Evolutionary conservation across 106 monocot genomes (phyloP).

Genomic region (Agapanthus africanus): DNA sequence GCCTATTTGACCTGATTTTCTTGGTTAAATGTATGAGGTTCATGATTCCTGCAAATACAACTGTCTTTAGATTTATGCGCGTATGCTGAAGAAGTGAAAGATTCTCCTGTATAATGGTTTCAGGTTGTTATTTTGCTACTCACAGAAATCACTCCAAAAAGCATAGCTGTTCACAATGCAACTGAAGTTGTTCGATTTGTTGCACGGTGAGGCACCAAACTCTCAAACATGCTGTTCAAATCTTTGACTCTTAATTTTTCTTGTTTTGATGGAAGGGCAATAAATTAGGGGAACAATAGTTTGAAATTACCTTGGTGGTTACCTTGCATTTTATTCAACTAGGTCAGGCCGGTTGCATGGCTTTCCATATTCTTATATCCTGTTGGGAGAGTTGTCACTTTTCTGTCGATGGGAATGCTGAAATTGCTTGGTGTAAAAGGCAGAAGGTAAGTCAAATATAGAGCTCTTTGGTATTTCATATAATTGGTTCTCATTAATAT

Average conservation of each 20-base stretch:
- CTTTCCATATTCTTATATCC: slow-evolving; percentile 89
- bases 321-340: slow-evolving; percentile 19
- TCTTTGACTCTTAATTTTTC: neutral
- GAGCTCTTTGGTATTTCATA: neutral
- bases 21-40: neutral
- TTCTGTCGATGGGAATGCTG: slow-evolving; percentile 88
- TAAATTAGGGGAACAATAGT: neutral
- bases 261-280: neutral
- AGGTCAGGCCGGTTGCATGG: slow-evolving; percentile 94
- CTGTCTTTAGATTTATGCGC: neutral
- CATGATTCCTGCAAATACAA: neutral
- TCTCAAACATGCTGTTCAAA: neutral
- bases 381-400: slow-evolving; percentile 75
- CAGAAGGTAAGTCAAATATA: slow-evolving; percentile 46
- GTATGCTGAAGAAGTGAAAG: slow-evolving; percentile 1
- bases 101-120: slow-evolving; percentile 14
- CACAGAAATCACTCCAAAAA: slow-evolving; percentile 98
- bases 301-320: slow-evolving; percentile 8
- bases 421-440: slow-evolving; percentile 92
- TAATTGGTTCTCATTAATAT: neutral
- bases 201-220: slow-evolving; percentile 56
- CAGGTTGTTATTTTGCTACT: slow-evolving; percentile 85
- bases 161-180: slow-evolving; percentile 93
- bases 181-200: slow-evolving; percentile 87
- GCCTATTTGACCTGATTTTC: neutral